Percentiles rank a stretch among this genome's conserved stretches.
phyloP scores from a whole-genome alignment of 257 asterid species.

The Salvia rosmarinus region DNA sequence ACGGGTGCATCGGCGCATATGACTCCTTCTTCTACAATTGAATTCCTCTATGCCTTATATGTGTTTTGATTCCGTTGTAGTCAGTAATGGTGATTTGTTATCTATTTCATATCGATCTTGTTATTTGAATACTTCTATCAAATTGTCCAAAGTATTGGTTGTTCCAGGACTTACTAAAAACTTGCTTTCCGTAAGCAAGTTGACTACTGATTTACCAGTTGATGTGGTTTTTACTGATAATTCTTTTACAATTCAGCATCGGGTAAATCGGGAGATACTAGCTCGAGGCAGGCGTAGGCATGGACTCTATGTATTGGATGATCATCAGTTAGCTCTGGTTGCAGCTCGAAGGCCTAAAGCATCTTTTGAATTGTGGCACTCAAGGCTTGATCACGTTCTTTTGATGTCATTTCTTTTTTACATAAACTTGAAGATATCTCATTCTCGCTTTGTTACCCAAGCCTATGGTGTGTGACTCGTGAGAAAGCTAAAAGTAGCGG shows the following conservation, averaged over 20 bases:
- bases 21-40: not conserved
- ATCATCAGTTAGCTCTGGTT: not conserved
- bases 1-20: not conserved
- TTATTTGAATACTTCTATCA: not conserved
- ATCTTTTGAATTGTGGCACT: no score
- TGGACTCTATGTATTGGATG: not conserved
- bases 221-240: not conserved
- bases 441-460: not conserved
- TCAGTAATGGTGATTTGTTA: not conserved
- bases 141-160: not conserved
- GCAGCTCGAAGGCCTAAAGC: not conserved
- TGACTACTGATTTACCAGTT: not conserved
- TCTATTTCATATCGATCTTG: not conserved
- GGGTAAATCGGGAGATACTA: not conserved
- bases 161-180: not conserved
- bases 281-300: not conserved
- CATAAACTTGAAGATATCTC: not conserved
- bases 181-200: not conserved
- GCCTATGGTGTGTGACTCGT: not conserved
- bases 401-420: not conserved
- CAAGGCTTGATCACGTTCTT: no score
- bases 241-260: not conserved
- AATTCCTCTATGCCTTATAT: not conserved
- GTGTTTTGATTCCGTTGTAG: not conserved
- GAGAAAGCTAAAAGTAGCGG: not conserved